Percentiles rank a stretch among this genome's conserved stretches.
Evolutionary conservation across 345 rosid genomes (phyloP).

Genomic region (Linum trigynum): DNA sequence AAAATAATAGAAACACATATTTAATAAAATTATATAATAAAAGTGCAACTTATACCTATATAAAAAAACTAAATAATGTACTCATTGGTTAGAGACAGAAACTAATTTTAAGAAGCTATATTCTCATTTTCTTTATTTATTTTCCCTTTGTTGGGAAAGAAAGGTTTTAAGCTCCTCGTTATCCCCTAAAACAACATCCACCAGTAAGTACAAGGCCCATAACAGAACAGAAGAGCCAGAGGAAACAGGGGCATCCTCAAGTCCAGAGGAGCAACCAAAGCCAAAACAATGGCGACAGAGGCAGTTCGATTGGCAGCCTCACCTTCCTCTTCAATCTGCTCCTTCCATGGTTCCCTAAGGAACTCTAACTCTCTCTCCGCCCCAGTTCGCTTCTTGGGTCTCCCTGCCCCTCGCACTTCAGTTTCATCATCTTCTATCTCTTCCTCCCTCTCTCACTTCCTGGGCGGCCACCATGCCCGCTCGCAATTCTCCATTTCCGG

Average conservation of each 20-base stretch:
- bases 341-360: conserved; percentile 48
- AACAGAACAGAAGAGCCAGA: conserved; percentile 1
- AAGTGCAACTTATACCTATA: no score
- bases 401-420: conserved; percentile 29
- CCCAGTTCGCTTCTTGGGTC: conserved; percentile 33
- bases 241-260: neutral
- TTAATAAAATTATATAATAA: no score
- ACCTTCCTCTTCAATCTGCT: conserved; percentile 39
- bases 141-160: no score
- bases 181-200: neutral
- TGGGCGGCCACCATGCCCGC: conserved; percentile 38
- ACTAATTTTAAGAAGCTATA: no score
- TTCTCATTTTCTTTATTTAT: no score
- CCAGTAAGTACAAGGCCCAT: neutral
- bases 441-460: conserved; percentile 46
- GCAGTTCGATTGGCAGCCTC: conserved; percentile 45
- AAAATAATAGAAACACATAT: no score
- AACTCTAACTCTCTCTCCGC: conserved; percentile 32
- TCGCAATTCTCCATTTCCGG: conserved; percentile 22
- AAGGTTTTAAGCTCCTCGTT: neutral
- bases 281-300: conserved; percentile 59
- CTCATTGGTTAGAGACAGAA: no score
- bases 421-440: conserved; percentile 30
- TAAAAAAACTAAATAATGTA: no score
- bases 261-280: neutral